Evolutionary conservation across 176 grass and related monocot genomes (phyloP), one percentile per base, ranked within the genome.

Genomic region (Cocos nucifera): DNA sequence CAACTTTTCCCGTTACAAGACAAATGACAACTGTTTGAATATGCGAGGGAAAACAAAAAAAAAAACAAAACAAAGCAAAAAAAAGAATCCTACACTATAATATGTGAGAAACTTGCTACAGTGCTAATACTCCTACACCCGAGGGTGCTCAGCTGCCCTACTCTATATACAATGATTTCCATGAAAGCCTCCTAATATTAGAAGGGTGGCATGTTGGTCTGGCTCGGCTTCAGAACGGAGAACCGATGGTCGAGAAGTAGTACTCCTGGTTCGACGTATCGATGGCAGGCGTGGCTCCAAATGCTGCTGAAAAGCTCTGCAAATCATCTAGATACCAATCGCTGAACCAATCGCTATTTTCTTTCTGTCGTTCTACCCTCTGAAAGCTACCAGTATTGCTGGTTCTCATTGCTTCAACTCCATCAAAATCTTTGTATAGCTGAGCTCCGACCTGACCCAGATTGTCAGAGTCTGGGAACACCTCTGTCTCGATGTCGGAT

Each of bases 281-380:
- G 4, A 53, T 50, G 9, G 1, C 22, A 6, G 49, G 49, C 7
- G 15, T 24, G 15, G 50, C 51, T 8, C 14, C 32, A 49, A 63
- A 49, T 44, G 35, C 61, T 16, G 8, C 63, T 49, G 23, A 27
- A 35, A 1, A 30, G 51, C 26, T 67, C 23, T 35, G 52, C 16
- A 67, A 54, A 21, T 55, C 65, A 19, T 67, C 27, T 15, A 56
- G 27, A 55, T 56, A 35, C 51, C 44, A 2, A n/a, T 22, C 65
- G 17, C 12, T 35, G 2, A 56, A 56, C 52, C 65, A 67, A 15
- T 67, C 26, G 3, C 12, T 35, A 17, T 67, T 52, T 9, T 67
- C 52, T 16, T 67, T 67, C 51, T 16, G 22, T 15, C 2, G 27
- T 3, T 66, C 63, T 23, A 19, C 17, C 23, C 15, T 29, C 50